Percentiles rank a stretch among this genome's conserved stretches.
phyloP scores from a whole-genome alignment of 2,329 filamentous ascomycete genomes.

The Hypomyces rosellus region DNA sequence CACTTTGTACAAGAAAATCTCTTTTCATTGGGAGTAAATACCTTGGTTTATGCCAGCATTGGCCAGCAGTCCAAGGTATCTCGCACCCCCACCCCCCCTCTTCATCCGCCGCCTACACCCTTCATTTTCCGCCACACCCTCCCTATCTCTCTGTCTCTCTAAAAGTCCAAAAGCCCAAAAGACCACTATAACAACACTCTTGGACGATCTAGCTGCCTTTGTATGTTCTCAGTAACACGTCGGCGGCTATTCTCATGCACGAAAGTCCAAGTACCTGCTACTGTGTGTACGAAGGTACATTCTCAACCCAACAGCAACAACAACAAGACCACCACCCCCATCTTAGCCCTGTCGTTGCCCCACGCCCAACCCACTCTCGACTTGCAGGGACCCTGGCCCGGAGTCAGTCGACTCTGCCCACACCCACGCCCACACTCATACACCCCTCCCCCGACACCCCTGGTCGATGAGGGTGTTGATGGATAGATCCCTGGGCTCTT shows the following conservation, averaged over 20 bases:
- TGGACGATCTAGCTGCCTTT: slow-evolving; percentile 6
- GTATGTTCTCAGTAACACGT: slow-evolving; percentile 13
- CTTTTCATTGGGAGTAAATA: too few relatives aligned
- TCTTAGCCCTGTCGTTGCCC: slow-evolving; percentile 7
- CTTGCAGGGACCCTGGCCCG: slow-evolving; percentile 11
- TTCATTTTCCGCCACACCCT: neutral
- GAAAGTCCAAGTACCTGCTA: slow-evolving; percentile 20
- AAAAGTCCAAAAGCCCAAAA: neutral
- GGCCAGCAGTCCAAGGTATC: too few relatives aligned
- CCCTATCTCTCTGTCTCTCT: too few relatives aligned
- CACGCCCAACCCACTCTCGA: slow-evolving; percentile 11
- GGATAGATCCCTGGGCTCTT: slow-evolving; percentile 16
- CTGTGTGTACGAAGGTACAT: slow-evolving; percentile 4
- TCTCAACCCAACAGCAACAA: neutral
- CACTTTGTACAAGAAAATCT: too few relatives aligned
- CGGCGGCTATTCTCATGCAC: slow-evolving; percentile 27
- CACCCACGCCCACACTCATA: slow-evolving; percentile 6
- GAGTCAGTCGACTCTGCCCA: neutral
- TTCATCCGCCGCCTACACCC: neutral
- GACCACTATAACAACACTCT: slow-evolving; percentile 5
- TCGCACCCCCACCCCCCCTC: too few relatives aligned
- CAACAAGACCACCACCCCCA: neutral
- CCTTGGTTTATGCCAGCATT: too few relatives aligned
- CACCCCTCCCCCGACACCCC: slow-evolving; percentile 14
- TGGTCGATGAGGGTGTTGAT: slow-evolving; percentile 8